Percentiles rank a stretch among this genome's conserved stretches.
phyloP scores from a whole-genome alignment of 176 grass and related monocot genomes.

The Carex kokanica region DNA sequence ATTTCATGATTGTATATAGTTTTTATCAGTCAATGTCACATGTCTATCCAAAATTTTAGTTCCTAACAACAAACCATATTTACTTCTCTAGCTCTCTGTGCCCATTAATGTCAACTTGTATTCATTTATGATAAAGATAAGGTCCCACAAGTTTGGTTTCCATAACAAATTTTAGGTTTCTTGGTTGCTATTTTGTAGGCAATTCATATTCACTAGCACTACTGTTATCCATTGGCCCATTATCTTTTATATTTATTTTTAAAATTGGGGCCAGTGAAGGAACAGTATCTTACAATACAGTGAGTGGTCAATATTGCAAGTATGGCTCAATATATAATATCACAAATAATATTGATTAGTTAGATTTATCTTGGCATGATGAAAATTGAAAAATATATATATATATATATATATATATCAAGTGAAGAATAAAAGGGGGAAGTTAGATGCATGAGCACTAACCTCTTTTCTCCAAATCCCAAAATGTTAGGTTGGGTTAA shows the following conservation, averaged over 20 bases:
- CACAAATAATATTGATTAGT: not conserved
- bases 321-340: not conserved
- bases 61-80: conserved; percentile 12
- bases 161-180: conserved; percentile 10
- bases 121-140: conserved; percentile 20
- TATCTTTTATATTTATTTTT: not conserved
- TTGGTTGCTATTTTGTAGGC: not conserved
- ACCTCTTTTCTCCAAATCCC: not conserved
- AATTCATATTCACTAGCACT: not conserved
- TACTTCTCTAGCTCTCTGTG: not conserved
- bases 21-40: conserved; percentile 11
- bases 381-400: not conserved
- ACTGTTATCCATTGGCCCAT: not conserved
- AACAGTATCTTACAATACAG: not conserved
- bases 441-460: conserved; percentile 6
- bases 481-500: not conserved
- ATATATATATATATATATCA: too few species aligned
- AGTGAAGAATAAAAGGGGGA: not conserved
- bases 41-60: conserved; percentile 9
- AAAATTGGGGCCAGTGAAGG: not conserved
- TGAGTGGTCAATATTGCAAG: not conserved
- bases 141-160: conserved; percentile 18
- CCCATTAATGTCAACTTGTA: not conserved
- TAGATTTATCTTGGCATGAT: not conserved
- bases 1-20: not conserved